These are phyloP conservation scores for Lathyrus oleraceus DNA, from an alignment of 306 rosid species.

Conservation along the genomic window DNA sequence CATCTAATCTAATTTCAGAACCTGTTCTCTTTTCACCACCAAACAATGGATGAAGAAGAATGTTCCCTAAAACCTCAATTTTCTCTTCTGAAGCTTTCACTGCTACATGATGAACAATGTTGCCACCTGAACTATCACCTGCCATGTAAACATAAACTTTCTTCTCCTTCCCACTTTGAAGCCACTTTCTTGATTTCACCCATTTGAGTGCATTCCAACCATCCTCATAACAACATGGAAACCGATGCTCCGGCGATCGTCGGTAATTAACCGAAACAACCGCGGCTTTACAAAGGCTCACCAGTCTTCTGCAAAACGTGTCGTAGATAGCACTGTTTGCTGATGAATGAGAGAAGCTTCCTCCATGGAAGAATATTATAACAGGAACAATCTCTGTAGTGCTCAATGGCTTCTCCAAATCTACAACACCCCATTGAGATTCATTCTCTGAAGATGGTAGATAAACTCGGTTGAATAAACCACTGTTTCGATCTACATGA, in stretches of 20 bases:
- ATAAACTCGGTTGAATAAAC: conserved; percentile 69
- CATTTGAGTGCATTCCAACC: conserved; percentile 82
- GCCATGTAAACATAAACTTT: conserved; percentile 74
- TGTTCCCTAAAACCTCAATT: conserved; percentile 70
- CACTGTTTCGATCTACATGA: conserved; percentile 59
- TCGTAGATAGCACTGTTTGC: conserved; percentile 88
- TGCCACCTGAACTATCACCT: conserved; percentile 91
- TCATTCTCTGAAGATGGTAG: conserved; percentile 46
- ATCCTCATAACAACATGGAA: conserved; percentile 78
- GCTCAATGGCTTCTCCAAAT: conserved; percentile 69
- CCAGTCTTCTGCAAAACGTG: conserved; percentile 76
- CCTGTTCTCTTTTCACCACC: conserved; percentile 69
- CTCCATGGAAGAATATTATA: conserved; percentile 84
- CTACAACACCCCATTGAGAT: conserved; percentile 48
- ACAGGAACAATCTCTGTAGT: conserved; percentile 68
- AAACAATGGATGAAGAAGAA: conserved; percentile 87
- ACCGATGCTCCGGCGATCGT: conserved; percentile 77
- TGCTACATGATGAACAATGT: conserved; percentile 83
- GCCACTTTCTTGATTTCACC: conserved; percentile 77
- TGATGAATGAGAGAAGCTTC: conserved; percentile 89
- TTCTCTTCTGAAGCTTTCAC: conserved; percentile 57
- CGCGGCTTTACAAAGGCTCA: conserved; percentile 55
- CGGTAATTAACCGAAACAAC: conserved; percentile 89
- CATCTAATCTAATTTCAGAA: conserved; percentile 67
- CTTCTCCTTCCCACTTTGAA: conserved; percentile 67